A percentile compares a stretch with the other conserved stretches of the same genome.
These are phyloP conservation scores for Vinca minor DNA, from an alignment of 257 asterid genomes.

Conservation along the genomic window DNA sequence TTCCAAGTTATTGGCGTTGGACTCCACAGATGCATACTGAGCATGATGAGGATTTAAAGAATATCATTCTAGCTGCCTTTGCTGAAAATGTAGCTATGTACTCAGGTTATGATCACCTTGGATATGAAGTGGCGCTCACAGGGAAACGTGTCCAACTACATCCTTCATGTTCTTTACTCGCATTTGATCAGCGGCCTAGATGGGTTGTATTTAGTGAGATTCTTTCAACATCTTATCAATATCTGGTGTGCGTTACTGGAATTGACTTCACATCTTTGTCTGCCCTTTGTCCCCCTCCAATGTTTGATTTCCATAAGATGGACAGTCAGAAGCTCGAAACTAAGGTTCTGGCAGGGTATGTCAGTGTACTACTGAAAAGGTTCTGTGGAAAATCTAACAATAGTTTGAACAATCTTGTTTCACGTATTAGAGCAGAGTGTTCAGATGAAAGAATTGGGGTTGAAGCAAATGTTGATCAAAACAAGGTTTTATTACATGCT, in stretches of 20 bases:
- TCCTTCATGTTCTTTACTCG: slow-evolving; percentile 76
- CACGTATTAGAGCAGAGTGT: slow-evolving; percentile 45
- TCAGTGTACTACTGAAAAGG: slow-evolving; percentile 52
- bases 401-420: slow-evolving; percentile 45
- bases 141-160: slow-evolving; percentile 75
- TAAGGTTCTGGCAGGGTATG: slow-evolving; percentile 53
- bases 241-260: slow-evolving; percentile 74
- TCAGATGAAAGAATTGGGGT: slow-evolving; percentile 59
- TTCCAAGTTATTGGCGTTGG: slow-evolving; percentile 86
- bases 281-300: slow-evolving; percentile 52
- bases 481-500: slow-evolving; percentile 55
- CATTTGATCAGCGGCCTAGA: slow-evolving; percentile 60
- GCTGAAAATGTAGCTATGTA: slow-evolving; percentile 87
- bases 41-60: slow-evolving; percentile 48
- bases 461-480: slow-evolving; percentile 60
- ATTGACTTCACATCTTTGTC: slow-evolving; percentile 43
- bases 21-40: slow-evolving; percentile 36
- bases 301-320: slow-evolving; percentile 57
- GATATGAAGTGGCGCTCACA: slow-evolving; percentile 70
- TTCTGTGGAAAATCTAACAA: slow-evolving; percentile 66
- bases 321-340: slow-evolving; percentile 45
- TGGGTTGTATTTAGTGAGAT: slow-evolving; percentile 85
- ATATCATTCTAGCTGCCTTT: slow-evolving; percentile 58
- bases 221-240: slow-evolving; percentile 55
- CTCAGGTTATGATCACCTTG: slow-evolving; percentile 89